A percentile compares a stretch with the other conserved stretches of the same genome.
Evolutionary conservation across 2,329 filamentous ascomycete species (phyloP).

Genomic region (Pseudogymnoascus sp.): DNA sequence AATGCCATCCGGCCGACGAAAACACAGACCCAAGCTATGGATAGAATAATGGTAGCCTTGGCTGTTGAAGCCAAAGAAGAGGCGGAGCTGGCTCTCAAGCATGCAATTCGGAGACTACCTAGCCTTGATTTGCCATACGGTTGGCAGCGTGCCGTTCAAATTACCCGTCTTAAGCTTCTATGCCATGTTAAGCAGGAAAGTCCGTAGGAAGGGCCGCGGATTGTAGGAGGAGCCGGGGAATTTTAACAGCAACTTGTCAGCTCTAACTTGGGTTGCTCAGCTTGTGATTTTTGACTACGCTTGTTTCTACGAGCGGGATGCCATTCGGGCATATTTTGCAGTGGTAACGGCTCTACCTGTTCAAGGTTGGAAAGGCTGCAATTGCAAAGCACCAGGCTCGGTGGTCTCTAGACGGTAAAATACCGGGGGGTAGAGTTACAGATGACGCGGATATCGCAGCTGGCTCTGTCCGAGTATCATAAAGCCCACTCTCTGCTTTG

Average conservation of each 20-base stretch:
- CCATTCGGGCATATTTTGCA: slow-evolving; percentile 11
- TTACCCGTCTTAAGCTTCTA: slow-evolving; percentile 15
- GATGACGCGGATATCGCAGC: slow-evolving; percentile 11
- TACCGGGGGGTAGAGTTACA: slow-evolving; percentile 12
- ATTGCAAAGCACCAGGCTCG: slow-evolving; percentile 12
- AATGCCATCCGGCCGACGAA: neutral
- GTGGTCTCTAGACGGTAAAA: slow-evolving; percentile 11
- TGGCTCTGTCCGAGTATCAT: slow-evolving; percentile 13
- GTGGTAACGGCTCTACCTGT: neutral
- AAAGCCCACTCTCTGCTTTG: slow-evolving; percentile 10
- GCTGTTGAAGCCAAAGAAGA: slow-evolving; percentile 10
- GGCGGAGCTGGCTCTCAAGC: slow-evolving; percentile 10
- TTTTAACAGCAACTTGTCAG: slow-evolving; percentile 13
- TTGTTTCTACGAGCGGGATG: slow-evolving; percentile 13
- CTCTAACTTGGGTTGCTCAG: slow-evolving; percentile 13
- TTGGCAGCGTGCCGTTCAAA: slow-evolving; percentile 13
- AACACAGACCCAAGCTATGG: slow-evolving; percentile 9
- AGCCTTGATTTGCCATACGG: slow-evolving; percentile 13
- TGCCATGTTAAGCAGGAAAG: slow-evolving; percentile 8
- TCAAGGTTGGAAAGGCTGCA: neutral
- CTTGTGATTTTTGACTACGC: slow-evolving; percentile 12
- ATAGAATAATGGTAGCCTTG: slow-evolving; percentile 12
- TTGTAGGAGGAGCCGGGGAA: slow-evolving; percentile 11
- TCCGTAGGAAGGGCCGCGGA: neutral
- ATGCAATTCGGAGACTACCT: slow-evolving; percentile 14